These are phyloP conservation scores for Rhodotorula sp. DNA, from an alignment of 1,284 basidiomycete genomes.

Conservation along the genomic window DNA sequence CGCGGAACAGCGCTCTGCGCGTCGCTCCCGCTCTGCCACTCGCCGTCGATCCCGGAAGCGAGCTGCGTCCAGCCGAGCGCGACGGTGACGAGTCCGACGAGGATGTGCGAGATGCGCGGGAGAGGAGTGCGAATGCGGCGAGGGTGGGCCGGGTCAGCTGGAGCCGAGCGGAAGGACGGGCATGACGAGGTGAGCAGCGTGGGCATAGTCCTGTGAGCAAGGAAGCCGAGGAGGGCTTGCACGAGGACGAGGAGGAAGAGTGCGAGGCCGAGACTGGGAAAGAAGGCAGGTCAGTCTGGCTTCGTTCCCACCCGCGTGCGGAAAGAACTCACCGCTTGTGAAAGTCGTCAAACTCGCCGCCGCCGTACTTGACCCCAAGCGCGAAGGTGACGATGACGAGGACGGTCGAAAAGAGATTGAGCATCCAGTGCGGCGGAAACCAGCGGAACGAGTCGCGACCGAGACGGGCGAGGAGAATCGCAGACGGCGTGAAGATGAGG, in stretches of 20 bases:
- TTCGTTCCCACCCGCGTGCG: too few relatives aligned
- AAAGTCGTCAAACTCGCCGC: constrained; percentile 6
- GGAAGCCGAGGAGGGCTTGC: constrained; percentile 23
- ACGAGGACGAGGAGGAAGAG: constrained; percentile 30
- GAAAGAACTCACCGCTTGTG: constrained; percentile 12
- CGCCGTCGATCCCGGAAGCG: constrained; percentile 14
- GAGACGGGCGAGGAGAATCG: constrained; percentile 30
- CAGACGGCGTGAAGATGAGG: constrained; percentile 26
- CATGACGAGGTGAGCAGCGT: constrained; percentile 15
- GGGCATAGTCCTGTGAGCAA: constrained; percentile 15
- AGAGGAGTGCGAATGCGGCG: background rate
- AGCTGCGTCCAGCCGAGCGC: constrained; percentile 28
- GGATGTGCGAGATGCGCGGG: constrained; percentile 28
- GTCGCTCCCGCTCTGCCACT: constrained; percentile 48
- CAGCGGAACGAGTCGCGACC: constrained; percentile 18
- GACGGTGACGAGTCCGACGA: constrained; percentile 19
- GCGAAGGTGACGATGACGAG: constrained; percentile 23
- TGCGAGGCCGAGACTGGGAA: constrained; percentile 28
- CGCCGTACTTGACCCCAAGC: constrained; percentile 8
- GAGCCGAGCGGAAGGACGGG: constrained; percentile 15
- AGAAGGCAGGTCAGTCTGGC: too few relatives aligned
- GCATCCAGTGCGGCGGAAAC: constrained; percentile 20
- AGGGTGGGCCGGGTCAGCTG: background rate
- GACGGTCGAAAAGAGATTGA: constrained; percentile 13
- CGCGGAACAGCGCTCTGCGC: constrained; percentile 51